Conservation (phyloP, 768 basidiomycete species). For the Ramaria rubella region DNA sequence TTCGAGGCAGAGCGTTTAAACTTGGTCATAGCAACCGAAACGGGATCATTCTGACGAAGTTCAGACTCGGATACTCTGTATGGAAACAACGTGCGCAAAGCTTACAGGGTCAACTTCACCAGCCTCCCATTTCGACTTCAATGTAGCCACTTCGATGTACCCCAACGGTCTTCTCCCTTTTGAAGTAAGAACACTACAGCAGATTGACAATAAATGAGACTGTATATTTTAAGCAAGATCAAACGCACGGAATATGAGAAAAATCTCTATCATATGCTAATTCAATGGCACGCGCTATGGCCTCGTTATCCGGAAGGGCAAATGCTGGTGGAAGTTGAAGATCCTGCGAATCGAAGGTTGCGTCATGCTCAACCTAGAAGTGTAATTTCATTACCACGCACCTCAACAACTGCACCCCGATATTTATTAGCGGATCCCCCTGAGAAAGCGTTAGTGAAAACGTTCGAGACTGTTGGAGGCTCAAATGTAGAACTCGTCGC, state of each 20-base stretch:
- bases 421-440: constrained; percentile 43
- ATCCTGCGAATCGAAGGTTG: constrained; percentile 37
- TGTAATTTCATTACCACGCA: constrained; percentile 23
- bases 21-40: constrained; percentile 62
- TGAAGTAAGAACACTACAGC: constrained; percentile 61
- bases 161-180: constrained; percentile 68
- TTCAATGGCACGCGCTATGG: constrained; percentile 71
- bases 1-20: constrained; percentile 60
- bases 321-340: constrained; percentile 85
- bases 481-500: background rate
- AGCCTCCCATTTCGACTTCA: constrained; percentile 76
- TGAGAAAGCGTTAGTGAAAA: background rate
- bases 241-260: constrained; percentile 78
- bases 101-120: constrained; percentile 65
- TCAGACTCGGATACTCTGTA: background rate
- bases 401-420: constrained; percentile 89
- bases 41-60: constrained; percentile 54
- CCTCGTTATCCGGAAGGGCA: constrained; percentile 63
- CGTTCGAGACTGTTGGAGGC: background rate
- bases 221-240: background rate
- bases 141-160: constrained; percentile 68
- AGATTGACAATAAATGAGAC: background rate
- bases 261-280: constrained; percentile 92
- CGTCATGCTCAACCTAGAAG: background rate
- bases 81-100: constrained; percentile 11